Percentiles rank a stretch among this genome's conserved stretches.
Evolutionary conservation across 768 basidiomycete genomes (phyloP).

Genomic region (Rubroboletus satanas): DNA sequence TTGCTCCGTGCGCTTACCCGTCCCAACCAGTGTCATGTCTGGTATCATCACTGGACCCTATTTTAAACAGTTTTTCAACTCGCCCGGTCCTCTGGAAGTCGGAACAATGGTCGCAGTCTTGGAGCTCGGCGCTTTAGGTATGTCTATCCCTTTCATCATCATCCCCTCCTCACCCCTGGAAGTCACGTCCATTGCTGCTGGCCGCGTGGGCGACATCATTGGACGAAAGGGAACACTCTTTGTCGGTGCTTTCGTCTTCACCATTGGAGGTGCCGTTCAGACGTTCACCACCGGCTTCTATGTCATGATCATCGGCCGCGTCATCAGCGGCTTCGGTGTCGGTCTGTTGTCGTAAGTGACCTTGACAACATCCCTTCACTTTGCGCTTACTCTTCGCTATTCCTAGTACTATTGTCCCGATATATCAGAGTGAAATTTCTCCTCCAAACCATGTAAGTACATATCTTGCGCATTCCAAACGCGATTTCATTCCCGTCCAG

Average conservation of each 20-base stretch:
- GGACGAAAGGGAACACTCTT: constrained; percentile 85
- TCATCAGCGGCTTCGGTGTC: constrained; percentile 86
- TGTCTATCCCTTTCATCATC: constrained; percentile 21
- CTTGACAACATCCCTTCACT: not conserved
- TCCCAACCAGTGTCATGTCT: constrained; percentile 66
- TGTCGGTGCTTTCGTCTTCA: constrained; percentile 78
- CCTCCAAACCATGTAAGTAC: constrained; percentile 78
- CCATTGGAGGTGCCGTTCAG: constrained; percentile 83
- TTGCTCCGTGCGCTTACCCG: constrained; percentile 2
- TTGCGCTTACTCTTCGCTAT: constrained; percentile 4
- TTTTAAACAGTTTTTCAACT: constrained; percentile 78
- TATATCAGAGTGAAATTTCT: constrained; percentile 94
- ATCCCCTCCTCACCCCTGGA: constrained; percentile 1
- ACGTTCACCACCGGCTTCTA: constrained; percentile 75
- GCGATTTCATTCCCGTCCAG: constrained; percentile 34
- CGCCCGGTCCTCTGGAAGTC: constrained; percentile 66
- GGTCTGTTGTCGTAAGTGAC: constrained; percentile 76
- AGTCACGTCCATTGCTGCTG: constrained; percentile 90
- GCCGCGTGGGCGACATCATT: constrained; percentile 80
- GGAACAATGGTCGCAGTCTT: constrained; percentile 97
- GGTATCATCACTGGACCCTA: constrained; percentile 88
- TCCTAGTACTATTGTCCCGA: constrained; percentile 84
- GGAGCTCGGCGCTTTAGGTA: constrained; percentile 88
- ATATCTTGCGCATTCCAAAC: not conserved
- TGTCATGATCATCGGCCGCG: constrained; percentile 78